Conservation (phyloP, 257 asterid genomes). For the Jasminum sambac region DNA sequence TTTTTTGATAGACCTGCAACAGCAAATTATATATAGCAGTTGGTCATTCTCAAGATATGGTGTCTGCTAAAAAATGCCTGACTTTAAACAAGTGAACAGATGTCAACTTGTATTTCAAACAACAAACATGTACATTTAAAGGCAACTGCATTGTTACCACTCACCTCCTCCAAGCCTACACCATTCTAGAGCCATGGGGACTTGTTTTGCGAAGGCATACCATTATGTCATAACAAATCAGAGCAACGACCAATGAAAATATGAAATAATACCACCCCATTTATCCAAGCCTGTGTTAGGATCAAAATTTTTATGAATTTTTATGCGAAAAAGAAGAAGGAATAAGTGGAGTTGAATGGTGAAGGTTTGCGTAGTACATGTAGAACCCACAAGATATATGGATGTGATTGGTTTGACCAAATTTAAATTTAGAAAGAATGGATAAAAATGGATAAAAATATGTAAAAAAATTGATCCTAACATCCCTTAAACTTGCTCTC, state of each 20-base stretch:
- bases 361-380: too few relatives aligned
- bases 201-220: too few relatives aligned
- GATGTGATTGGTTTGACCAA: too few relatives aligned
- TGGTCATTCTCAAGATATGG: constrained; percentile 6
- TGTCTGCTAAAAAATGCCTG: constrained; percentile 7
- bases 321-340: too few relatives aligned
- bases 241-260: background rate
- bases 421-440: too few relatives aligned
- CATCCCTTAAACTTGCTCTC: background rate
- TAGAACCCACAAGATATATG: too few relatives aligned
- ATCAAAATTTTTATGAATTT: too few relatives aligned
- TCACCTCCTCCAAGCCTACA: background rate
- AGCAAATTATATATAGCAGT: constrained; percentile 10
- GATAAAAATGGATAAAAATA: too few relatives aligned
- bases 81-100: background rate
- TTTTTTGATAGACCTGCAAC: constrained; percentile 77
- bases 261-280: background rate
- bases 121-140: background rate
- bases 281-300: too few relatives aligned
- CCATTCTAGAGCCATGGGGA: background rate
- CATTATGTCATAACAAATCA: background rate
- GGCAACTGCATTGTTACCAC: background rate
- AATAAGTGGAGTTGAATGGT: too few relatives aligned
- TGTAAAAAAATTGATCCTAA: too few relatives aligned
- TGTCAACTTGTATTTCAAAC: background rate